Conservation (phyloP, 2,329 filamentous ascomycete genomes). For the Sporothrix schenckii region DNA sequence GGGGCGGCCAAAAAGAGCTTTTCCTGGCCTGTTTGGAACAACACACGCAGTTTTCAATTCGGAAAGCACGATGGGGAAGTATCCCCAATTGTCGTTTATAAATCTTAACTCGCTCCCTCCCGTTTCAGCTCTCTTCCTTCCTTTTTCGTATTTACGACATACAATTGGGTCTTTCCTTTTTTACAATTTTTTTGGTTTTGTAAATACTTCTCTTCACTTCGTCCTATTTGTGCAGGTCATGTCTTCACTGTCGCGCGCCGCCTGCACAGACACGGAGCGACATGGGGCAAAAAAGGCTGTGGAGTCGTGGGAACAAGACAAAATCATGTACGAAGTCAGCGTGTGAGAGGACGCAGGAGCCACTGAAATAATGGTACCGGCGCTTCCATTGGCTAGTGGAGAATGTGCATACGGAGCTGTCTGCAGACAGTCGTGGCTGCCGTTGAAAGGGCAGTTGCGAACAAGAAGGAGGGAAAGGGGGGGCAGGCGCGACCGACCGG, state of each 20-base stretch:
- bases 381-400: constrained; percentile 33
- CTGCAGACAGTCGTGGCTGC: constrained; percentile 51
- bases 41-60: constrained; percentile 10
- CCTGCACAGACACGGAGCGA: constrained; percentile 3
- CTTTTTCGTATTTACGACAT: not conserved
- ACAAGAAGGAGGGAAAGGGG: constrained; percentile 27
- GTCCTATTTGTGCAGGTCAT: not conserved
- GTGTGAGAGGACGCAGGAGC: constrained; percentile 29
- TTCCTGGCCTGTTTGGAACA: not conserved
- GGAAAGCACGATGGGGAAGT: constrained; percentile 26
- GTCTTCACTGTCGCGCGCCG: constrained; percentile 9
- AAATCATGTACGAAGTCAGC: not conserved
- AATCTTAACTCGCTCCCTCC: not conserved
- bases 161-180: not conserved
- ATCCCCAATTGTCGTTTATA: not conserved
- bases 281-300: constrained; percentile 24
- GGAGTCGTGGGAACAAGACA: constrained; percentile 2
- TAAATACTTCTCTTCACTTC: not conserved
- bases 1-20: not conserved
- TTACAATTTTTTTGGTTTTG: not conserved
- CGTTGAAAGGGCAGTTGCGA: constrained; percentile 47
- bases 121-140: not conserved
- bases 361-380: constrained; percentile 15
- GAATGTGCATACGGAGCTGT: constrained; percentile 44
- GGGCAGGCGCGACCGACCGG: constrained; percentile 26